Conservation (phyloP, 1,284 basidiomycete genomes). For the Stereum hirsutum region DNA sequence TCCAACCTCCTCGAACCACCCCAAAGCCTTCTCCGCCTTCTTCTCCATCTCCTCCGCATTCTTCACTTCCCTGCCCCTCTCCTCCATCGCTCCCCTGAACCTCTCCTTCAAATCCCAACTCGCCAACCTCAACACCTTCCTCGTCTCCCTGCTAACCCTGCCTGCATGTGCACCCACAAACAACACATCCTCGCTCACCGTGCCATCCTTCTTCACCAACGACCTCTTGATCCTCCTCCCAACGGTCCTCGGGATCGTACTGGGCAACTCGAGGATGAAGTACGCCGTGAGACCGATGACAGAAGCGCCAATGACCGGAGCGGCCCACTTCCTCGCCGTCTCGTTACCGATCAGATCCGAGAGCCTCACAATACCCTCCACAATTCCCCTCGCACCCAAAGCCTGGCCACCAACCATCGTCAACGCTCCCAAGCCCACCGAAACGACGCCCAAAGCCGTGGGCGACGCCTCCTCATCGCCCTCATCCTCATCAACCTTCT, state of each 20-base stretch:
- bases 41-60: slow-evolving; percentile 68
- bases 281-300: slow-evolving; percentile 76
- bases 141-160: slow-evolving; percentile 78
- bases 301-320: slow-evolving; percentile 73
- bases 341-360: slow-evolving; percentile 81
- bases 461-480: slow-evolving; percentile 47
- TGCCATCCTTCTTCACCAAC: slow-evolving; percentile 32
- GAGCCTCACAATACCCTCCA: slow-evolving; percentile 71
- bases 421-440: slow-evolving; percentile 77
- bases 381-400: slow-evolving; percentile 67
- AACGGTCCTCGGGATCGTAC: slow-evolving; percentile 86
- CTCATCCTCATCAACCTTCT: slow-evolving; percentile 23
- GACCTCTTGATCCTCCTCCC: slow-evolving; percentile 68
- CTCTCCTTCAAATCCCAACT: slow-evolving; percentile 87
- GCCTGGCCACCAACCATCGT: slow-evolving; percentile 82
- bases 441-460: slow-evolving; percentile 65
- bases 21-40: slow-evolving; percentile 62
- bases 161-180: slow-evolving; percentile 68
- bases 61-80: slow-evolving; percentile 67
- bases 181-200: slow-evolving; percentile 30
- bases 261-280: slow-evolving; percentile 84
- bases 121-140: slow-evolving; percentile 91
- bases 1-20: slow-evolving; percentile 60
- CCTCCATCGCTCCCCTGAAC: slow-evolving; percentile 78
- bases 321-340: slow-evolving; percentile 79